Base-by-base conservation (phyloP, 306 rosid genomes). In the Prunus campanulata region DNA sequence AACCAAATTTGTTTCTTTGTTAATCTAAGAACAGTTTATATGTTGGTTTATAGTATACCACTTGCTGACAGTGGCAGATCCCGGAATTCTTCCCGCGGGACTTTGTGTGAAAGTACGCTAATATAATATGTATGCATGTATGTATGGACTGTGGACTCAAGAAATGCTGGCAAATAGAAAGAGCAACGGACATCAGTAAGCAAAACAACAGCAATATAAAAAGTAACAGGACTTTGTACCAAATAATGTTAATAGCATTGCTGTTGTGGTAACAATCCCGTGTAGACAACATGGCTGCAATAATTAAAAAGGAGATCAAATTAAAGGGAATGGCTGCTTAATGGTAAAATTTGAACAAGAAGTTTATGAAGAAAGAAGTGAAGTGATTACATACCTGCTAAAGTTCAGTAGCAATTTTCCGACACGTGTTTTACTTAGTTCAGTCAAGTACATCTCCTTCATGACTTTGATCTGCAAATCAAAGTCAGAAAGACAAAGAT, bases 401-500 rank as follows among this genome's bases (percentile, higher is more conserved):
- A 63, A 90, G 66, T 85, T 82, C 86, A 30, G 73, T 5, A 74
- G 86, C 75, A 83, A 88, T 46, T 85, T 81, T 6, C 9, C 85
- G 50, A 85, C 89, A 80, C 79, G 78, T 83, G 89, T 66, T 35
- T 90, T 96, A 68, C 3, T 86, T 67, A 95, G 27, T 50, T 90
- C 93, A 44, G 87, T 63, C 10, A 83, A 74, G 85, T 89, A 85
- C 51, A 15, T 46, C 46, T 89, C 93, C 88, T 82, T 92, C 96
- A 90, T 84, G 74, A 79, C 24, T 81, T 85, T 86, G 70, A 94
- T 76, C 98, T 92, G 89, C 82, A 77, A 81, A 72, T 65, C n/a
- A 74, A 81, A 77, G 71, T 46, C 30, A 68, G 39, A 52, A 80
- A 78, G 39, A 77, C 63, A 77, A 48, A 85, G 48, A 78, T 68